Evolutionary conservation across 129 eudicot genomes (phyloP).

Genomic region (Escallonia rubra): DNA sequence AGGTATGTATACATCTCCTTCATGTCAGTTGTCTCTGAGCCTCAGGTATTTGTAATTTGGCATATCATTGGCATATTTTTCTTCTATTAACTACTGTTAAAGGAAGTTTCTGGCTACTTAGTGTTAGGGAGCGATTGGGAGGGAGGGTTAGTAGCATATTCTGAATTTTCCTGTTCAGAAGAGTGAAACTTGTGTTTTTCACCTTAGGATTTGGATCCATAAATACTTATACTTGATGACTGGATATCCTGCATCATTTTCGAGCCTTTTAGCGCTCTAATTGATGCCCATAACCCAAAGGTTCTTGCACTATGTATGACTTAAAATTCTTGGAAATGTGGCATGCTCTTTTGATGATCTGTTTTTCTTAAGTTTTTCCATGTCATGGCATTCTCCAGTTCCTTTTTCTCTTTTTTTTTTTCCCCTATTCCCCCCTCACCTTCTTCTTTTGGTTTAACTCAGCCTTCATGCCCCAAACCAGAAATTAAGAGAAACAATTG

Average conservation of each 20-base stretch:
- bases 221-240: too few species aligned
- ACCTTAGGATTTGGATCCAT: too few species aligned
- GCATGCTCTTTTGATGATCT: not conserved
- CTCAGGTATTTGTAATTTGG: not conserved
- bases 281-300: too few species aligned
- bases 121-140: not conserved
- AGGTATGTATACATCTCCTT: slow-evolving; percentile 35
- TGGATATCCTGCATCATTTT: too few species aligned
- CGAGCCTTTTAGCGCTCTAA: too few species aligned
- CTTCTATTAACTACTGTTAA: not conserved
- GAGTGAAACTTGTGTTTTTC: too few species aligned
- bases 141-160: not conserved
- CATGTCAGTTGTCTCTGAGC: not conserved
- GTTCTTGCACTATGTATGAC: too few species aligned
- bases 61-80: not conserved
- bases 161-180: too few species aligned
- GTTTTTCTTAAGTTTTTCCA: not conserved
- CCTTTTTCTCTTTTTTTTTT: not conserved
- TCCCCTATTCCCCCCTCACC: too few species aligned
- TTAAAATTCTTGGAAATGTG: too few species aligned
- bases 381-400: not conserved
- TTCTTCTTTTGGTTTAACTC: slow-evolving; percentile 10
- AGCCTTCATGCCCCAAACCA: slow-evolving; percentile 99
- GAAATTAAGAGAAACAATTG: slow-evolving; percentile 82
- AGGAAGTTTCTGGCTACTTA: not conserved